phyloP scores from a whole-genome alignment of 495 filamentous ascomycete species.

The Annulohypoxylon stygium region DNA sequence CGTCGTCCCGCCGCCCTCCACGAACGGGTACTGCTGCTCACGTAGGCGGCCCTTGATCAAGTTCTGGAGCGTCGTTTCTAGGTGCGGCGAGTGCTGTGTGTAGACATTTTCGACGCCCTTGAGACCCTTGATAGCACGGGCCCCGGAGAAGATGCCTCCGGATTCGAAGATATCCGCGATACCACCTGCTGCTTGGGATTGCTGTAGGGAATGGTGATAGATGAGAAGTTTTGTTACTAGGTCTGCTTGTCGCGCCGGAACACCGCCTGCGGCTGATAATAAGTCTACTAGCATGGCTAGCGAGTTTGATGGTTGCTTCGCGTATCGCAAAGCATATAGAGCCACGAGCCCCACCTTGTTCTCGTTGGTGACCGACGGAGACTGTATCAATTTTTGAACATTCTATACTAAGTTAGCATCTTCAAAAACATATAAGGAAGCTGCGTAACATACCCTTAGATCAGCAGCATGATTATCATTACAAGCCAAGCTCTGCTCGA shows the following conservation, averaged over 20 bases:
- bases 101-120: constrained; percentile 99
- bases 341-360: constrained; percentile 91
- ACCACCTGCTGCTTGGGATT: constrained; percentile 74
- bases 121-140: constrained; percentile 91
- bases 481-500: constrained; percentile 96
- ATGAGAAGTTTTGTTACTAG: constrained; percentile 81
- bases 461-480: constrained; percentile 93
- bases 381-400: constrained; percentile 85
- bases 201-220: constrained; percentile 87
- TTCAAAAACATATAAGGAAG: neutral
- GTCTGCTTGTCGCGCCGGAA: constrained; percentile 78
- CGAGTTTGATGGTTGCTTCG: constrained; percentile 82
- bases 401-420: constrained; percentile 63
- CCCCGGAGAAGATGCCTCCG: constrained; percentile 89
- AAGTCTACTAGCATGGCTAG: constrained; percentile 87
- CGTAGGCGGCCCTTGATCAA: constrained; percentile 89
- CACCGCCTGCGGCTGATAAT: constrained; percentile 78
- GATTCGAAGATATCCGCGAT: constrained; percentile 93
- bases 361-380: constrained; percentile 76
- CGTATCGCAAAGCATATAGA: constrained; percentile 92
- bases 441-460: constrained; percentile 71
- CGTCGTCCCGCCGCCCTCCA: constrained; percentile 86
- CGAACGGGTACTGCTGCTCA: constrained; percentile 89
- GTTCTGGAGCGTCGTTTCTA: constrained; percentile 90
- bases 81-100: constrained; percentile 91